Evolutionary conservation across 768 basidiomycete genomes (phyloP).

Genomic region (Pleurotus ostreatus): DNA sequence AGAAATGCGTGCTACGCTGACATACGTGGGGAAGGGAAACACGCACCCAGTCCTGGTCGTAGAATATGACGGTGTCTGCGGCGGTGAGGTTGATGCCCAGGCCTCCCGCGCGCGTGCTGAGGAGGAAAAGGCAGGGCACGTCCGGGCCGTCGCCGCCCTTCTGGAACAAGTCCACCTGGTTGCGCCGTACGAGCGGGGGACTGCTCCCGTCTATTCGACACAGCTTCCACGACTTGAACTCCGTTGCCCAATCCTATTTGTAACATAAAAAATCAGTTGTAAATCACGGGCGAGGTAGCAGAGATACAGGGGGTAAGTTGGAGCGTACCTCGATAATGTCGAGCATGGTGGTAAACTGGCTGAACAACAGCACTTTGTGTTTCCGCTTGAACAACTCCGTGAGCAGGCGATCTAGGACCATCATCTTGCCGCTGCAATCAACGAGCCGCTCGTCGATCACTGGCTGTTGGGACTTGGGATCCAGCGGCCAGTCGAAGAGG

Average conservation of each 20-base stretch:
- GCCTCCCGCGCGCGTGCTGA: constrained; percentile 79
- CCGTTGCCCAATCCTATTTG: constrained; percentile 80
- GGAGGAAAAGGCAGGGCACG: constrained; percentile 72
- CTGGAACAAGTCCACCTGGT: constrained; percentile 86
- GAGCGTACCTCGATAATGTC: constrained; percentile 82
- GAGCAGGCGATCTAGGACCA: constrained; percentile 86
- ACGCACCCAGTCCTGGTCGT: constrained; percentile 86
- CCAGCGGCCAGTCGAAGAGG: constrained; percentile 80
- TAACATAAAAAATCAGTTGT: neutral
- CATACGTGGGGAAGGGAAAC: neutral
- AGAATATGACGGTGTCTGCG: constrained; percentile 91
- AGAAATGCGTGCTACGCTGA: neutral
- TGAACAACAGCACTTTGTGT: constrained; percentile 86
- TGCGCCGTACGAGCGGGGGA: constrained; percentile 72
- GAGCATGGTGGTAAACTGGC: constrained; percentile 95
- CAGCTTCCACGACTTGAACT: constrained; percentile 76
- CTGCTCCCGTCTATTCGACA: constrained; percentile 94
- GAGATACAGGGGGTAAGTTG: neutral
- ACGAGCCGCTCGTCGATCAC: constrained; percentile 78
- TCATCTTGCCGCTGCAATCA: constrained; percentile 93
- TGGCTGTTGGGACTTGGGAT: constrained; percentile 55
- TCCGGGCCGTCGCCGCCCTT: constrained; percentile 53
- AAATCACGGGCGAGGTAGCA: constrained; percentile 1
- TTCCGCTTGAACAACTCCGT: constrained; percentile 72
- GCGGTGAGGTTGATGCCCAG: constrained; percentile 78